phyloP scores from a whole-genome alignment of 2,329 filamentous ascomycete genomes.

The Pestalotiopsis sp. region DNA sequence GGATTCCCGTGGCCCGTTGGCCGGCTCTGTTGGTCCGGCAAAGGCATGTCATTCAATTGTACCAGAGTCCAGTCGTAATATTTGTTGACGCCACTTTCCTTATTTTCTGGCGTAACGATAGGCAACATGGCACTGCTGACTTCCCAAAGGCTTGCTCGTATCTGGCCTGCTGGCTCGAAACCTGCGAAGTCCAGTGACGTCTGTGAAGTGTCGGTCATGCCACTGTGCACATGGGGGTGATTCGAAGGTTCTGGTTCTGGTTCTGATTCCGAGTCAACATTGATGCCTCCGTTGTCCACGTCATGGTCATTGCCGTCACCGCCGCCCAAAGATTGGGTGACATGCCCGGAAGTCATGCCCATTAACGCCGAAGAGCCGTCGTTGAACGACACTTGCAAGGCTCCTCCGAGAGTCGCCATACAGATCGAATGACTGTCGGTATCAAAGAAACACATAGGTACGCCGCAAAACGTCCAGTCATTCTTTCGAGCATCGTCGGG shows the following conservation, averaged over 20 bases:
- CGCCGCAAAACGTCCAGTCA: not conserved
- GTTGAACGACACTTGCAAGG: not conserved
- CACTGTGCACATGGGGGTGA: not conserved
- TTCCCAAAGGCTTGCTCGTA: not conserved
- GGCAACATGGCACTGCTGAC: not conserved
- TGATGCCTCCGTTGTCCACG: not conserved
- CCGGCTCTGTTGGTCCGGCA: not conserved
- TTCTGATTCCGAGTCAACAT: not conserved
- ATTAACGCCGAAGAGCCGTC: not conserved
- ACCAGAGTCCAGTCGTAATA: not conserved
- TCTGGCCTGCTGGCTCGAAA: not conserved
- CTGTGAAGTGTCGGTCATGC: not conserved
- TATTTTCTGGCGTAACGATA: not conserved
- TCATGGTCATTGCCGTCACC: too few species aligned
- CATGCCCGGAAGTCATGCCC: not conserved
- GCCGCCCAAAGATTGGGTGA: not conserved
- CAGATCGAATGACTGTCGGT: not conserved
- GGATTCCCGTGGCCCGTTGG: not conserved
- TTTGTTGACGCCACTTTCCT: not conserved
- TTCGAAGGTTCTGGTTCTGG: not conserved
- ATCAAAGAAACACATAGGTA: not conserved
- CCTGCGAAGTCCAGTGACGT: not conserved
- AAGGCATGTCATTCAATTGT: not conserved
- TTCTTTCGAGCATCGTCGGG: not conserved
- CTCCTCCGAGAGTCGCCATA: not conserved